Percentiles rank a stretch among this genome's conserved stretches.
Conservation (phyloP, 192 early-diverging fungal genomes). For the Backusella parvicylindrica region DNA sequence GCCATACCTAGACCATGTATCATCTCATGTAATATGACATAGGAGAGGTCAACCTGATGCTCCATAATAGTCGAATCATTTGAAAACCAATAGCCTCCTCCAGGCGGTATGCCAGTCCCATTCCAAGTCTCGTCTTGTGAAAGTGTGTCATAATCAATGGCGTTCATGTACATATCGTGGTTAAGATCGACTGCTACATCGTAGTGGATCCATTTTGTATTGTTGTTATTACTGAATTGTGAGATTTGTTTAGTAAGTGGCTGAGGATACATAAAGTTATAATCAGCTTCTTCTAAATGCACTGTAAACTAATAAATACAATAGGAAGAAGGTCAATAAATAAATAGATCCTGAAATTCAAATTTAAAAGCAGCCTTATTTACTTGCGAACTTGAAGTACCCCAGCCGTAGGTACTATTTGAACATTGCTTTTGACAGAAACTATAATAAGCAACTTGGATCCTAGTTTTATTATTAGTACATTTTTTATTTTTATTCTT, state of each 20-base stretch:
- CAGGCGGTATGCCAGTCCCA: slow-evolving; percentile 20
- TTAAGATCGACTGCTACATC: slow-evolving; percentile 32
- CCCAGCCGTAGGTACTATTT: slow-evolving; percentile 9
- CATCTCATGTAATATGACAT: slow-evolving; percentile 30
- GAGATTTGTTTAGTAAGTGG: slow-evolving; percentile 31
- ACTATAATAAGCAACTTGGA: slow-evolving; percentile 4
- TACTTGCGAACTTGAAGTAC: slow-evolving; percentile 6
- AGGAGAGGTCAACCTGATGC: slow-evolving; percentile 29
- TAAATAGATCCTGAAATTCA: not conserved
- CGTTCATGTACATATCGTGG: slow-evolving; percentile 30
- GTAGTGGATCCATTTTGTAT: slow-evolving; percentile 12
- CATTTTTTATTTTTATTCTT: not conserved
- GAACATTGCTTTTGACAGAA: slow-evolving; percentile 9
- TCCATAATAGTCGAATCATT: slow-evolving; percentile 16
- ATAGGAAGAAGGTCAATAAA: not conserved
- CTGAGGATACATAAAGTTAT: slow-evolving; percentile 34
- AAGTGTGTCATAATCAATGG: slow-evolving; percentile 2
- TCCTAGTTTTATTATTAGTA: not conserved
- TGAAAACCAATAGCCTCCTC: slow-evolving; percentile 26
- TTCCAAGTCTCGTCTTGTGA: slow-evolving; percentile 18
- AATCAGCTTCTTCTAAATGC: slow-evolving; percentile 22
- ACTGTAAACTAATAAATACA: slow-evolving; percentile 24
- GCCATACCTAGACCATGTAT: slow-evolving; percentile 32
- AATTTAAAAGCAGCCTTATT: slow-evolving; percentile 5
- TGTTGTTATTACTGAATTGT: slow-evolving; percentile 9